Conservation (phyloP, 1,139 yeast genomes). For the Candida freyschussii region DNA sequence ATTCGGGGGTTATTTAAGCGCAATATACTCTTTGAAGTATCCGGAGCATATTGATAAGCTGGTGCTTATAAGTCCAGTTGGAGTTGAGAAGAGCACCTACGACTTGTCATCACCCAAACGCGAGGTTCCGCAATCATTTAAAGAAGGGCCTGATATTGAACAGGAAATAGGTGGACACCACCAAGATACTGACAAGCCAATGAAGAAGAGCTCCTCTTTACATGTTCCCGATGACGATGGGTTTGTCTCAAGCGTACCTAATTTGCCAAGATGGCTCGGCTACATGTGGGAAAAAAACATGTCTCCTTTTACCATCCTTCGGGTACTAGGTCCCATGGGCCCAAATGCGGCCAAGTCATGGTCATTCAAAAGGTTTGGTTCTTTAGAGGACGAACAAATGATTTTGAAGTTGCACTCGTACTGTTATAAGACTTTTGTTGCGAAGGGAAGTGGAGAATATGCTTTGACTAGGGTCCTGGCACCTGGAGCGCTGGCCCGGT, state of each 20-base stretch:
- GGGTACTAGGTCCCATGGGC: slow-evolving; percentile 57
- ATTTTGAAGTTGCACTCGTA: slow-evolving; percentile 42
- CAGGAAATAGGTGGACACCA: slow-evolving; percentile 30
- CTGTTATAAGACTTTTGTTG: slow-evolving; percentile 55
- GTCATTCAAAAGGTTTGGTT: slow-evolving; percentile 46
- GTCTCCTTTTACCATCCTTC: slow-evolving; percentile 43
- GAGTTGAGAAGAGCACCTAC: slow-evolving; percentile 71
- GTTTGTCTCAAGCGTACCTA: slow-evolving; percentile 24
- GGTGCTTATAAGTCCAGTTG: slow-evolving; percentile 84
- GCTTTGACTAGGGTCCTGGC: slow-evolving; percentile 61
- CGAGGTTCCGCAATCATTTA: slow-evolving; percentile 1
- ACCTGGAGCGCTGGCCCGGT: slow-evolving; percentile 71
- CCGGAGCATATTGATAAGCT: slow-evolving; percentile 63
- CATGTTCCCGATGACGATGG: slow-evolving; percentile 25
- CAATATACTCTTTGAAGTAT: slow-evolving; percentile 73
- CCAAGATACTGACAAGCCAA: slow-evolving; percentile 17
- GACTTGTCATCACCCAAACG: slow-evolving; percentile 31
- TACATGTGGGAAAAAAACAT: slow-evolving; percentile 27
- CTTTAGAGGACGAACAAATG: slow-evolving; percentile 17
- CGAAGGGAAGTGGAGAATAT: slow-evolving; percentile 60
- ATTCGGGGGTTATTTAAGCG: slow-evolving; percentile 84
- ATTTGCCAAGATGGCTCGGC: slow-evolving; percentile 18
- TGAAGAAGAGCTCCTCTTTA: slow-evolving; percentile 19
- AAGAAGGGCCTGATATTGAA: slow-evolving; percentile 35
- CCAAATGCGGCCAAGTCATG: slow-evolving; percentile 51